These are phyloP conservation scores for Euphorbia lathyris DNA, from an alignment of 345 rosid species.

Conservation along the genomic window DNA sequence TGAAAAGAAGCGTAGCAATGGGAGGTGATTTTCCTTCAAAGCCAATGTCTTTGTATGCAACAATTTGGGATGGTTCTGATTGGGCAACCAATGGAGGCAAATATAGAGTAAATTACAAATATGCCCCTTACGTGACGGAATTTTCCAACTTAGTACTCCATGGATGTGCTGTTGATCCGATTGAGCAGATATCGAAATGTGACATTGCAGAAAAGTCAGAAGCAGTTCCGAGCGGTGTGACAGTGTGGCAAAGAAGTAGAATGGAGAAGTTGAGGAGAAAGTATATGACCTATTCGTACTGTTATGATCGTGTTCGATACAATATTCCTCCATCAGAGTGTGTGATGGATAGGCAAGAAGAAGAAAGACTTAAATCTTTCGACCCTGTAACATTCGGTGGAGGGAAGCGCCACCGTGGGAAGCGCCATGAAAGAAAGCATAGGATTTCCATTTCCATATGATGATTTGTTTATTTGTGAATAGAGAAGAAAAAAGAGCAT, in stretches of 20 bases:
- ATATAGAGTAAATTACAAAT: constrained; percentile 87
- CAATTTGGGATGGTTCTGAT: constrained; percentile 93
- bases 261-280: constrained; percentile 70
- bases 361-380: constrained; percentile 48
- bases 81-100: constrained; percentile 99
- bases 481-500: constrained; percentile 28
- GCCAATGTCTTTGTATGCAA: constrained; percentile 93
- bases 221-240: constrained; percentile 36
- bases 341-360: constrained; percentile 53
- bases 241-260: constrained; percentile 42
- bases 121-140: constrained; percentile 66
- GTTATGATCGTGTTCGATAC: constrained; percentile 80
- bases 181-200: constrained; percentile 53
- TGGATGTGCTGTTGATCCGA: constrained; percentile 85
- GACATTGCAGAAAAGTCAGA: constrained; percentile 36
- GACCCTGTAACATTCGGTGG: constrained; percentile 86
- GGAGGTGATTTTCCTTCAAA: constrained; percentile 89
- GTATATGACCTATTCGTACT: constrained; percentile 87
- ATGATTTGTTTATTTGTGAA: constrained; percentile 32
- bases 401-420: constrained; percentile 21
- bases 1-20: constrained; percentile 61
- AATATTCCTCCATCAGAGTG: constrained; percentile 66
- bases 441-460: constrained; percentile 22
- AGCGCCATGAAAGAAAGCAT: constrained; percentile 24
- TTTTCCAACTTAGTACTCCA: constrained; percentile 75